Percentiles rank a stretch among this genome's conserved stretches.
Evolutionary conservation across 2,329 filamentous ascomycete genomes (phyloP).

Genomic region (Epichloe scottii): DNA sequence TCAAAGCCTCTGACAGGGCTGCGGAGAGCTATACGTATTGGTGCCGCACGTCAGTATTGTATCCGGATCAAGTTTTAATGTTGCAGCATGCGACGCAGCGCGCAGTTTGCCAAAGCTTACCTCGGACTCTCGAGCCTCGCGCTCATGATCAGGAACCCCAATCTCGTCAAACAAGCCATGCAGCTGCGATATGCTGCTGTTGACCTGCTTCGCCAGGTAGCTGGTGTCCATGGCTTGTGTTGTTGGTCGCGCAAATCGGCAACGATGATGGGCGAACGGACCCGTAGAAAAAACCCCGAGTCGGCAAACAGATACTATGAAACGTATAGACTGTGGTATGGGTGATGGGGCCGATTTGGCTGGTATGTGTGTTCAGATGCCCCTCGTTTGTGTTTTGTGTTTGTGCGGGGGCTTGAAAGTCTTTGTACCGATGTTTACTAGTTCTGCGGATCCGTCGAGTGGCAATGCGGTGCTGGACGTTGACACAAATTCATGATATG

Average conservation of each 20-base stretch:
- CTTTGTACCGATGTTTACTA: neutral
- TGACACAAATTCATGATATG: slow-evolving; percentile 1
- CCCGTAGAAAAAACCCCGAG: neutral
- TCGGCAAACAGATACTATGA: neutral
- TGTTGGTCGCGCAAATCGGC: neutral
- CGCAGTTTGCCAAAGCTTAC: slow-evolving; percentile 28
- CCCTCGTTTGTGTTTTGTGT: neutral
- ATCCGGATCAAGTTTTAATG: too few relatives aligned
- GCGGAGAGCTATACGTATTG: slow-evolving; percentile 58
- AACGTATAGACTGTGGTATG: neutral
- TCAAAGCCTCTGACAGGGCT: slow-evolving; percentile 80
- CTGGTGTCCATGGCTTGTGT: slow-evolving; percentile 62
- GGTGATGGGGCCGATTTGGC: neutral
- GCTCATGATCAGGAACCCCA: slow-evolving; percentile 85
- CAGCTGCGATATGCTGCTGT: slow-evolving; percentile 81
- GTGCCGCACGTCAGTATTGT: neutral
- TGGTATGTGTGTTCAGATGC: neutral
- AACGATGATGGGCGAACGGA: neutral
- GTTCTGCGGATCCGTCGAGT: neutral
- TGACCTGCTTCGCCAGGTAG: slow-evolving; percentile 90
- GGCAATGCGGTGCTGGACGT: neutral
- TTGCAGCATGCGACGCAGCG: too few relatives aligned
- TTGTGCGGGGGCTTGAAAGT: neutral
- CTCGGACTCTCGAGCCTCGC: slow-evolving; percentile 80
- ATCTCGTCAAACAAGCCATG: slow-evolving; percentile 97